Base-by-base conservation (phyloP, 2,329 filamentous ascomycete genomes). In the Colletotrichum sp. region DNA sequence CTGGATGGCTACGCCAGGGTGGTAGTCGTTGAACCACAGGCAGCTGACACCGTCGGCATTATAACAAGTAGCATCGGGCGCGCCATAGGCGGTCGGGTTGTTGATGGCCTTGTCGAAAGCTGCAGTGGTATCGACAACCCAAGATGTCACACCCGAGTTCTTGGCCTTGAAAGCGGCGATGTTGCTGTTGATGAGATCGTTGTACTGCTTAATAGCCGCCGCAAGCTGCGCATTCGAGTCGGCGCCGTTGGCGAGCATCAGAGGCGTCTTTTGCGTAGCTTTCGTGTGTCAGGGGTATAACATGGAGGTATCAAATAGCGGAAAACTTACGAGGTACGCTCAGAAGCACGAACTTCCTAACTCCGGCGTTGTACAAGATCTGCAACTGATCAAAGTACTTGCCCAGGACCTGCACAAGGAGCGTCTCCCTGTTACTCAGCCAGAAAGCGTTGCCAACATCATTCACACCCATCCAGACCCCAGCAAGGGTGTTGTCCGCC, bases 381-480 rank as follows among this genome's bases (percentile, higher is more conserved):
- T 88, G 80, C 62, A 87, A 77, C 60, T 87, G 82, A 4, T 80
- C 77, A 66, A 87, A 87, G 68, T 90, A 89, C 32, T 82, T 82
- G 16, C 85, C 83, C 78, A 89, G 84, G 12, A 90, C 83, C 39
- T 80, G 79, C 5, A 81, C 81, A 0, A 85, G 76, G 6, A 86
- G 76, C 8, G 79, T 76, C 52, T 79, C 80, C 57, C 79, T 76
- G 16, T 78, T 75, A 5, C 78, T 76, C 24, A 30, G 34, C 80
- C 82, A 87, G 83, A 87, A 90, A 12, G 84, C 84, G 79, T 88
- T 89, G 16, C 88, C 88, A 18, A 91, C 85, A 78, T 92, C 90
- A 79, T 92, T 92, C 79, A 91, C 88, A 39, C 90, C 90, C 67
- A 91, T 89, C 84, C 86, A 91, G 67, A 90, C 86, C 7, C 86